These are phyloP conservation scores for Colletotrichum viniferum DNA, from an alignment of 2,329 filamentous ascomycete genomes.

Conservation along the genomic window DNA sequence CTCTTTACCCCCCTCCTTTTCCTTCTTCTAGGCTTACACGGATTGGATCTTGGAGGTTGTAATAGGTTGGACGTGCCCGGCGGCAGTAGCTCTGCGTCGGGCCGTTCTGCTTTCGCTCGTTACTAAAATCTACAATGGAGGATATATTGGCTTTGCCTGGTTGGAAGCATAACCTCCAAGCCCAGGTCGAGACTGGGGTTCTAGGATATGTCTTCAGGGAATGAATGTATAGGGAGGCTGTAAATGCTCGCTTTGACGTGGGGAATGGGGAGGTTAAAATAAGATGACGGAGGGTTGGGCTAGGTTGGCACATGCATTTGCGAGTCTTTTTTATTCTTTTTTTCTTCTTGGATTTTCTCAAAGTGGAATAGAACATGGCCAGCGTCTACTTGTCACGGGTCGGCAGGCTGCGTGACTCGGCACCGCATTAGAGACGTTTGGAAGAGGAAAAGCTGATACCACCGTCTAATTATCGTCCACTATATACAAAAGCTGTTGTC, in stretches of 20 bases:
- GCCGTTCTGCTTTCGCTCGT: neutral
- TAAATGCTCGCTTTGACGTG: neutral
- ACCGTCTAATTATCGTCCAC: constrained; percentile 9
- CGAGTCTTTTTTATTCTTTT: neutral
- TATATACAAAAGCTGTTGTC: constrained; percentile 7
- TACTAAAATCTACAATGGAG: neutral
- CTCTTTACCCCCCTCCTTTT: neutral
- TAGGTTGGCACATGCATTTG: neutral
- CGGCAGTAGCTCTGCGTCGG: neutral
- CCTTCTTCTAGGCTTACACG: neutral
- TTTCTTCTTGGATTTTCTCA: neutral
- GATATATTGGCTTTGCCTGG: neutral
- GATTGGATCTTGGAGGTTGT: neutral
- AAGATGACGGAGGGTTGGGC: neutral
- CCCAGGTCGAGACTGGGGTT: neutral
- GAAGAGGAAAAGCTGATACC: constrained; percentile 18
- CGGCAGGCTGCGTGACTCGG: neutral
- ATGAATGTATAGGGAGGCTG: neutral
- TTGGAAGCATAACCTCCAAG: neutral
- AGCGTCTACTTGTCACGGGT: constrained; percentile 3
- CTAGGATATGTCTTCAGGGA: neutral
- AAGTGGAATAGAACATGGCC: constrained; percentile 8
- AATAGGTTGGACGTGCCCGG: neutral
- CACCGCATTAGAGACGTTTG: constrained; percentile 15
- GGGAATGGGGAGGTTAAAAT: neutral